Evolutionary conservation across 129 eudicot species (phyloP).

Genomic region (Apium graveolens): DNA sequence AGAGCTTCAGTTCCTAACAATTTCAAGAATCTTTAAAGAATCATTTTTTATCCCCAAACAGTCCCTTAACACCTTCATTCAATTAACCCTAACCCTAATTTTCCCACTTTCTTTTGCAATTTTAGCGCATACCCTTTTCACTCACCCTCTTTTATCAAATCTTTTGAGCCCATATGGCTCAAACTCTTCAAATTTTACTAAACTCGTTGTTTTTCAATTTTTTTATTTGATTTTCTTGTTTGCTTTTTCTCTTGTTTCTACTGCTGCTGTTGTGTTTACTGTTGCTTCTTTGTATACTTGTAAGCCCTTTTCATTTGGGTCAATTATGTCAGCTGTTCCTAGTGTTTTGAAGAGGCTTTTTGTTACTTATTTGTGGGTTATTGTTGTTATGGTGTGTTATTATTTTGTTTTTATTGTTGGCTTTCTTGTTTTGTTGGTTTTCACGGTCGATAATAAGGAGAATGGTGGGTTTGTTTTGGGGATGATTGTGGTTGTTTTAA

Average conservation of each 20-base stretch:
- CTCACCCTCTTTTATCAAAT: slow-evolving; percentile 41
- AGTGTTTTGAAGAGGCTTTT: slow-evolving; percentile 60
- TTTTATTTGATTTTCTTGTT: slow-evolving; percentile 44
- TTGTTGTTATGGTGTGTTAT: slow-evolving; percentile 48
- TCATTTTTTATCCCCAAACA: slow-evolving; percentile 45
- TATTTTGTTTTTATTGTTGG: slow-evolving; percentile 34
- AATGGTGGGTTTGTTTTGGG: slow-evolving; percentile 41
- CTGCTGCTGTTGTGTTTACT: slow-evolving; percentile 62
- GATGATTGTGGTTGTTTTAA: slow-evolving; percentile 30
- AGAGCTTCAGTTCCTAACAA: slow-evolving; percentile 42
- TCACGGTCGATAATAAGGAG: slow-evolving; percentile 47
- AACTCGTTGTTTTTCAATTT: slow-evolving; percentile 39
- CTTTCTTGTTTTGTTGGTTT: slow-evolving; percentile 43
- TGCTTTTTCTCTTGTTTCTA: slow-evolving; percentile 50
- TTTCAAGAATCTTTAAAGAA: slow-evolving; percentile 34
- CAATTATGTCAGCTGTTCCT: slow-evolving; percentile 41
- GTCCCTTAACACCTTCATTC: slow-evolving; percentile 44
- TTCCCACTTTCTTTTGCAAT: slow-evolving; percentile 61
- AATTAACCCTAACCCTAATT: slow-evolving; percentile 42
- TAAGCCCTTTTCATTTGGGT: slow-evolving; percentile 37
- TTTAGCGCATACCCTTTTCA: slow-evolving; percentile 50
- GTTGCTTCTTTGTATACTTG: slow-evolving; percentile 49
- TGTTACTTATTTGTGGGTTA: slow-evolving; percentile 65
- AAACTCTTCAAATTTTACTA: slow-evolving; percentile 24
- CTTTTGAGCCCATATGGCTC: slow-evolving; percentile 24